Percentiles rank a stretch among this genome's conserved stretches.
Evolutionary conservation across 305 asterid genomes (phyloP).

Genomic region (Euphrasia arctica): DNA sequence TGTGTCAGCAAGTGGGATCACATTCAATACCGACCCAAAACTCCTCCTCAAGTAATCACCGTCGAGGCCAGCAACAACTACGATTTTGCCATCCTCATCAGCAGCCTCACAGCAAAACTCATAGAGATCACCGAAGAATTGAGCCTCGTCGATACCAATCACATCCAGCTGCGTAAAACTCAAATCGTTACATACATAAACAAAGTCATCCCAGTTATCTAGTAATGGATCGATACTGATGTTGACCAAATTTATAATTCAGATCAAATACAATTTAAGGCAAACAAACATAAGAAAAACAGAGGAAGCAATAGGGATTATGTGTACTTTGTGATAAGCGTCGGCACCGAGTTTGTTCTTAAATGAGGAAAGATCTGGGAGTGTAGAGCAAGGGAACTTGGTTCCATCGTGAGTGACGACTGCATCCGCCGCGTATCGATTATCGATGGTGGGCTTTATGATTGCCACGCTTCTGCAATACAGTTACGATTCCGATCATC

Average conservation of each 20-base stretch:
- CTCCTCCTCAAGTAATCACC: slow-evolving; percentile 91
- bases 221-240: neutral
- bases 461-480: slow-evolving; percentile 56
- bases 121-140: slow-evolving; percentile 78
- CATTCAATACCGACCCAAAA: slow-evolving; percentile 71
- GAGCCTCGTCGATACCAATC: slow-evolving; percentile 90
- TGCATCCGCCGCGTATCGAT: slow-evolving; percentile 62
- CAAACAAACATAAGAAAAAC: too few relatives aligned
- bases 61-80: slow-evolving; percentile 85
- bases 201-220: neutral
- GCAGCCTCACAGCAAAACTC: slow-evolving; percentile 79
- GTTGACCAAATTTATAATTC: neutral
- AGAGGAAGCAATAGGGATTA: neutral
- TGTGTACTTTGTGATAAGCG: slow-evolving; percentile 51
- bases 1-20: slow-evolving; percentile 77
- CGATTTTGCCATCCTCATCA: slow-evolving; percentile 69
- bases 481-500: neutral
- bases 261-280: neutral
- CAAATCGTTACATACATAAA: slow-evolving; percentile 15
- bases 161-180: slow-evolving; percentile 62
- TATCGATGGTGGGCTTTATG: slow-evolving; percentile 79
- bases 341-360: slow-evolving; percentile 45
- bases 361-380: slow-evolving; percentile 62
- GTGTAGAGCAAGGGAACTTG: slow-evolving; percentile 67
- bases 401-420: slow-evolving; percentile 85